Conservation (phyloP, 1,139 yeast genomes). For the Saccharomyces uvarum region DNA sequence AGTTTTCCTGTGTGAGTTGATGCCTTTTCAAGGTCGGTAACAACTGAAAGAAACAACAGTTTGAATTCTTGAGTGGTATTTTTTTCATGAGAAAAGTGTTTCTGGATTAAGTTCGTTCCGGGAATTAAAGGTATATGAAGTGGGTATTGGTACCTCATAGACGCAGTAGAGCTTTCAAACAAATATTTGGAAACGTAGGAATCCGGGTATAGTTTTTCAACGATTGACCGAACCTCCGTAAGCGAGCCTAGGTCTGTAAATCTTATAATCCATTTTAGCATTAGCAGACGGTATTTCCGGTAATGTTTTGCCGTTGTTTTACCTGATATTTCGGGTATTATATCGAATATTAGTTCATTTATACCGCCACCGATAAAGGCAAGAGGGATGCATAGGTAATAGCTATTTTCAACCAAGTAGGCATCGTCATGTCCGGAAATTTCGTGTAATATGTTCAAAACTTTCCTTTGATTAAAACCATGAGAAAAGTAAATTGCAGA, state of each 20-base stretch:
- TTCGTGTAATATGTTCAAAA: constrained; percentile 7
- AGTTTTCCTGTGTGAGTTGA: constrained; percentile 7
- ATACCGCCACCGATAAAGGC: constrained; percentile 41
- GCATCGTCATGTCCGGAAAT: constrained; percentile 9
- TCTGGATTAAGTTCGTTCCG: constrained; percentile 12
- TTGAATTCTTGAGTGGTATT: constrained; percentile 9
- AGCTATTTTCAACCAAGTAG: constrained; percentile 33
- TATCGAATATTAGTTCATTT: constrained; percentile 35
- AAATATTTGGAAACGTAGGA: constrained; percentile 6
- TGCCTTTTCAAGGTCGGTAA: constrained; percentile 16
- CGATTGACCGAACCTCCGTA: constrained; percentile 14
- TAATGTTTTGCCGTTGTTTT: constrained; percentile 13
- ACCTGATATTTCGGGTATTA: constrained; percentile 15
- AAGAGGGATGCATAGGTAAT: constrained; percentile 38
- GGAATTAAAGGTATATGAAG: constrained; percentile 10
- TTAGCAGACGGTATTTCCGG: constrained; percentile 31
- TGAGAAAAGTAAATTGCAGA: constrained; percentile 21
- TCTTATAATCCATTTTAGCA: constrained; percentile 33
- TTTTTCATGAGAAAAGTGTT: constrained; percentile 2
- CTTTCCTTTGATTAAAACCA: constrained; percentile 11
- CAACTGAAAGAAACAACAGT: constrained; percentile 14
- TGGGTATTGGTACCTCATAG: constrained; percentile 13
- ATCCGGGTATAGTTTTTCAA: constrained; percentile 12
- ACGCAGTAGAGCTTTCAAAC: constrained; percentile 3
- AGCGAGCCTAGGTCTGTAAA: constrained; percentile 39